Base-by-base conservation (phyloP, 164 flowering plant species). In the Buxus sempervirens region DNA sequence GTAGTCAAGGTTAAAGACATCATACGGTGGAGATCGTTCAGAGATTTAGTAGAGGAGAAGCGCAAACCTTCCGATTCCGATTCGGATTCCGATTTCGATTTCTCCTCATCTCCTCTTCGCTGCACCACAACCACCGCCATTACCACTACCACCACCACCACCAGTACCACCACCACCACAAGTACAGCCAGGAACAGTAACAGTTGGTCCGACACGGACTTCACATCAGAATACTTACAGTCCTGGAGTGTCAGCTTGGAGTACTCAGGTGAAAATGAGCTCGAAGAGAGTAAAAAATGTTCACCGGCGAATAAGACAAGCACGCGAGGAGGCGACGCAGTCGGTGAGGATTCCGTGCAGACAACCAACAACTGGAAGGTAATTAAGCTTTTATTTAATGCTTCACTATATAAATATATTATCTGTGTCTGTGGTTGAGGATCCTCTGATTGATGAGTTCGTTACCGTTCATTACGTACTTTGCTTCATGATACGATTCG, bases 1-100 rank as follows among this genome's bases (percentile, higher is more conserved):
- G 66, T 54, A 24, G 64, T 70, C 12, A 70, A 63, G n/a, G 74
- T 72, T 48, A 74, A 74, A 64, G 88, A 80, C 59, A 87, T 80
- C 57, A 64, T 70, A 54, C 78, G 74, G 75, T 84, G 86, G 90
- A 88, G 60, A 73, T 77, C 81, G 70, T 79, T 82, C 72, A 70
- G 63, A 2, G 82, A 84, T 5, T 67, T 75, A 16, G 76, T 70
- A 18, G 75, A 75, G 21, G 80, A 76, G 62, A 72, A 75, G 58
- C 36, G 71, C 18, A 54, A 71, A 63, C 78, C 79, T 57, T 65
- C 70, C 32, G 78, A 77, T n/a, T n/a, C n/a, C n/a, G n/a, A n/a
- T n/a, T n/a, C n/a, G n/a, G n/a, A n/a, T 57, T 65, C 70, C 32
- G 78, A 77, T n/a, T n/a, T n/a, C n/a, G n/a, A n/a, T 78, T 57